Evolutionary conservation across 1,139 yeast species (phyloP).

Genomic region (Suhomyces wounanorum): DNA sequence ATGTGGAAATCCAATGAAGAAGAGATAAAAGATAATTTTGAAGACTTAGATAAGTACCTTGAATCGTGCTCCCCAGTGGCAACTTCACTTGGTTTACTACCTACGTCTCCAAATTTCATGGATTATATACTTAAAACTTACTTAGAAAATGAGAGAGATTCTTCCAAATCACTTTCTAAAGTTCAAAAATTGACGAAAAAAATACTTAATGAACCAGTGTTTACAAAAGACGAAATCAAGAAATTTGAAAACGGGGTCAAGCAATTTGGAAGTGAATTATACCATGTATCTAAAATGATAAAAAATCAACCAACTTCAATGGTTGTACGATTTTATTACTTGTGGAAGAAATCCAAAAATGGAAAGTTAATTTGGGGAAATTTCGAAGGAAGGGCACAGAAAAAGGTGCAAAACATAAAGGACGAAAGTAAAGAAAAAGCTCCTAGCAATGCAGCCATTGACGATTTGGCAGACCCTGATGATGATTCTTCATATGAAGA

Average conservation of each 20-base stretch:
- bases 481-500: slow-evolving; percentile 72
- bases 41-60: slow-evolving; percentile 55
- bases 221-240: slow-evolving; percentile 60
- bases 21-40: slow-evolving; percentile 34
- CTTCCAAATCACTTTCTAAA: slow-evolving; percentile 43
- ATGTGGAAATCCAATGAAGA: slow-evolving; percentile 61
- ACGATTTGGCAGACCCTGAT: slow-evolving; percentile 57
- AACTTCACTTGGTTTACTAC: slow-evolving; percentile 31
- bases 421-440: slow-evolving; percentile 28
- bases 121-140: slow-evolving; percentile 67
- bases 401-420: slow-evolving; percentile 43
- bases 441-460: slow-evolving; percentile 22
- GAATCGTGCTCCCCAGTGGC: slow-evolving; percentile 60
- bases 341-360: slow-evolving; percentile 84
- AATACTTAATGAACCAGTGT: slow-evolving; percentile 72
- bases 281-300: slow-evolving; percentile 70
- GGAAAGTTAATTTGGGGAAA: slow-evolving; percentile 86
- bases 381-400: slow-evolving; percentile 68
- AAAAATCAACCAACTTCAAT: slow-evolving; percentile 69
- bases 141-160: slow-evolving; percentile 54
- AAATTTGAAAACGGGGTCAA: slow-evolving; percentile 77
- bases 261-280: slow-evolving; percentile 76
- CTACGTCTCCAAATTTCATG: slow-evolving; percentile 71
- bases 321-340: slow-evolving; percentile 81
- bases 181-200: slow-evolving; percentile 53